Percentiles rank a stretch among this genome's conserved stretches.
Evolutionary conservation across 225 moss, liverwort and hornwort genomes (phyloP).

Genomic region (Marchantia polymorpha): DNA sequence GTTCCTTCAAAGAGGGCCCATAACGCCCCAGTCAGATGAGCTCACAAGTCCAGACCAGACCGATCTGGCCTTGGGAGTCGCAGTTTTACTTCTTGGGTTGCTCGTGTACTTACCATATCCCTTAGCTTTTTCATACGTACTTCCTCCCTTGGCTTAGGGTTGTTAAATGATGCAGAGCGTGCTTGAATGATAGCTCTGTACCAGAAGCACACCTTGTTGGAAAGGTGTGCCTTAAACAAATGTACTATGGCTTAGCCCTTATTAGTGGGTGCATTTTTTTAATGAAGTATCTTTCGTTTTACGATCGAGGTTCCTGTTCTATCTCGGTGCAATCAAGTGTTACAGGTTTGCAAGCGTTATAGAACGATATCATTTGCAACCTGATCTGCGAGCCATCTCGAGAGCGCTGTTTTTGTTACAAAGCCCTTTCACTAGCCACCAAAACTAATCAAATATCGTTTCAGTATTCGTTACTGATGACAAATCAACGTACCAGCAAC

Average conservation of each 20-base stretch:
- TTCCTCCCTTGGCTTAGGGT: constrained; percentile 29
- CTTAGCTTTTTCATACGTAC: constrained; percentile 39
- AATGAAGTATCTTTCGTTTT: not conserved
- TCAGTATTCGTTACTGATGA: not conserved
- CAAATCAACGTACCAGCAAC: not conserved
- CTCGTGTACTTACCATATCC: constrained; percentile 47
- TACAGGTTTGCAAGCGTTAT: not conserved
- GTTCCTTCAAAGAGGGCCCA: constrained; percentile 55
- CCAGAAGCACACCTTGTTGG: not conserved
- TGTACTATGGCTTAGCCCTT: not conserved
- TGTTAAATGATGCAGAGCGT: not conserved
- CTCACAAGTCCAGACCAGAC: constrained; percentile 32
- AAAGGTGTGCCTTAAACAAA: not conserved
- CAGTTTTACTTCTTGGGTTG: constrained; percentile 47
- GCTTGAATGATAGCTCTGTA: not conserved
- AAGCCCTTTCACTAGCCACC: too few species aligned
- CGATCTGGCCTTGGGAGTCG: constrained; percentile 31
- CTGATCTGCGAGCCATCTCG: not conserved
- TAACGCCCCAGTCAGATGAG: constrained; percentile 51
- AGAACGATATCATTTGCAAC: not conserved
- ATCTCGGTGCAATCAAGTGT: not conserved
- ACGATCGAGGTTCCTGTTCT: not conserved
- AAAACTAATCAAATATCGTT: not conserved
- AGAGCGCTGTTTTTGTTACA: too few species aligned
- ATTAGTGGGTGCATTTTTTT: not conserved